phyloP scores from a whole-genome alignment of 176 grass and related monocot genomes.

The Musa acuminata region DNA sequence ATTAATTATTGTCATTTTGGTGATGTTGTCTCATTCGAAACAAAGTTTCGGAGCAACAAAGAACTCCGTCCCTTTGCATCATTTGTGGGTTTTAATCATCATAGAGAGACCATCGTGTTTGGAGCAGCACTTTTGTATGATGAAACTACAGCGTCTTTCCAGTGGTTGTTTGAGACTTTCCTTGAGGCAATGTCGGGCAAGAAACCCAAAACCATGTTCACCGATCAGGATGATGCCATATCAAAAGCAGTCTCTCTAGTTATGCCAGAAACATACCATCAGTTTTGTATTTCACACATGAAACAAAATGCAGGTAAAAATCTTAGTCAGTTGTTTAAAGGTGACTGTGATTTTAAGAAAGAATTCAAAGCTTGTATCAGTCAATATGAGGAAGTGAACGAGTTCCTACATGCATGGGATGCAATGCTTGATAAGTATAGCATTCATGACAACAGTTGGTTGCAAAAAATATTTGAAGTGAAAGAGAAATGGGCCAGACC shows the following conservation, averaged over 20 bases:
- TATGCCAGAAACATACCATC: slow-evolving; percentile 46
- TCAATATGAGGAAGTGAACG: slow-evolving; percentile 44
- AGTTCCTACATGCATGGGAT: slow-evolving; percentile 42
- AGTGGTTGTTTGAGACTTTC: slow-evolving; percentile 58
- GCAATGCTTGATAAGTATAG: slow-evolving; percentile 52
- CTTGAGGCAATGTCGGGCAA: slow-evolving; percentile 42
- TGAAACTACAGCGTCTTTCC: slow-evolving; percentile 41
- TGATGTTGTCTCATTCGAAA: slow-evolving; percentile 40
- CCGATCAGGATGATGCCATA: slow-evolving; percentile 35
- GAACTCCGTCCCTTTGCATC: slow-evolving; percentile 35
- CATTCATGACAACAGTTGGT: slow-evolving; percentile 33
- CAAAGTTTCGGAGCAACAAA: slow-evolving; percentile 30
- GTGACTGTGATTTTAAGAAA: slow-evolving; percentile 42
- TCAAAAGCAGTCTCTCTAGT: slow-evolving; percentile 32
- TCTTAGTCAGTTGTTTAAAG: slow-evolving; percentile 31
- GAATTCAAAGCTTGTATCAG: slow-evolving; percentile 59
- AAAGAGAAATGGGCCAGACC: slow-evolving; percentile 61
- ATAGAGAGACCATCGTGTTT: slow-evolving; percentile 42
- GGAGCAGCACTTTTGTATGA: slow-evolving; percentile 40
- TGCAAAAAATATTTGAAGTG: slow-evolving; percentile 50
- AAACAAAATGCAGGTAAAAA: slow-evolving; percentile 37
- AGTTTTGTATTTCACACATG: slow-evolving; percentile 36
- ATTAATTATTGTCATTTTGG: slow-evolving; percentile 43
- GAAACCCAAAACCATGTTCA: slow-evolving; percentile 39
- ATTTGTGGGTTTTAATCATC: slow-evolving; percentile 55